Percentiles rank a stretch among this genome's conserved stretches.
These are phyloP conservation scores for Saturnispora kantuleensis DNA, from an alignment of 805 yeast species.

Conservation along the genomic window DNA sequence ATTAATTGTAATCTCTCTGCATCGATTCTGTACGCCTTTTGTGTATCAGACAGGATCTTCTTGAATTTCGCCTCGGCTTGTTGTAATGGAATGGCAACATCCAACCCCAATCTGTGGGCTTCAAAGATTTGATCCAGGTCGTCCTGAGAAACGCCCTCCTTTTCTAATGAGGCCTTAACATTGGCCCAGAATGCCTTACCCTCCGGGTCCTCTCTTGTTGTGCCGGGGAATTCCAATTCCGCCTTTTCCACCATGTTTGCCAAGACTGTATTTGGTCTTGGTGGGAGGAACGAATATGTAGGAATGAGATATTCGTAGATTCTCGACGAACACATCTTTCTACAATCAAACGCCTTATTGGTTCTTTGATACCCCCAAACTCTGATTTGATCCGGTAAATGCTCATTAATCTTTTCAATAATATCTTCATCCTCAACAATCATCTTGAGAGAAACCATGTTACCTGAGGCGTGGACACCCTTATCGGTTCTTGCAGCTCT, in stretches of 20 bases:
- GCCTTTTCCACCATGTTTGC: slow-evolving; percentile 49
- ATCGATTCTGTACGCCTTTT: slow-evolving; percentile 63
- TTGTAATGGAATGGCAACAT: slow-evolving; percentile 28
- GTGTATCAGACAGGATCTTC: slow-evolving; percentile 51
- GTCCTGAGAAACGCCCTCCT: slow-evolving; percentile 31
- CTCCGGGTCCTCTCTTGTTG: slow-evolving; percentile 53
- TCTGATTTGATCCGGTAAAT: slow-evolving; percentile 77
- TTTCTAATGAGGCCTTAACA: slow-evolving; percentile 30
- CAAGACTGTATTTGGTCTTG: slow-evolving; percentile 67
- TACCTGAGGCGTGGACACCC: slow-evolving; percentile 97
- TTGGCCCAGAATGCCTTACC: slow-evolving; percentile 66
- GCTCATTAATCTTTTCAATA: slow-evolving; percentile 58
- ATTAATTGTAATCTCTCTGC: slow-evolving; percentile 51
- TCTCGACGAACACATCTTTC: slow-evolving; percentile 93
- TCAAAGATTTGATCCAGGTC: slow-evolving; percentile 29
- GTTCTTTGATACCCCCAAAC: slow-evolving; percentile 90
- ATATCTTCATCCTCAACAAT: slow-evolving; percentile 75
- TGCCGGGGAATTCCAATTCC: slow-evolving; percentile 45
- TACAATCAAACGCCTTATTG: slow-evolving; percentile 85
- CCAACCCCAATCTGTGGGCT: slow-evolving; percentile 28
- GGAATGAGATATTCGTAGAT: slow-evolving; percentile 91
- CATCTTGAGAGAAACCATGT: slow-evolving; percentile 74
- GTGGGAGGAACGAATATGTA: slow-evolving; percentile 81
- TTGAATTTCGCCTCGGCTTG: slow-evolving; percentile 39
- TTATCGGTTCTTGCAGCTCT: slow-evolving; percentile 86